Conservation (phyloP, 108 stramenopile species). For the Pseudonitzschia multiseries region DNA sequence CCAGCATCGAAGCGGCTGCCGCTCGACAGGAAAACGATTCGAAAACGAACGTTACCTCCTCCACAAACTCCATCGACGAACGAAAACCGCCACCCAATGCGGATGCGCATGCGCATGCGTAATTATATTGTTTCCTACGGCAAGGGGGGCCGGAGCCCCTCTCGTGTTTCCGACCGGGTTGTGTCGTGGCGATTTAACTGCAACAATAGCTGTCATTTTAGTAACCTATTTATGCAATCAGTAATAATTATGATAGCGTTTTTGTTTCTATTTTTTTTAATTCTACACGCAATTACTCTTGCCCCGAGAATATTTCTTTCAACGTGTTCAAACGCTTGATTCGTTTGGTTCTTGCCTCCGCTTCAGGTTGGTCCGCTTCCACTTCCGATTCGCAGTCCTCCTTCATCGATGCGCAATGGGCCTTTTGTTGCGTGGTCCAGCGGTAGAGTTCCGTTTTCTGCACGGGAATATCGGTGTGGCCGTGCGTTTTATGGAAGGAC, state of each 20-base stretch:
- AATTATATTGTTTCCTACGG: background rate
- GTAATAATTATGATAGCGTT: too few species aligned
- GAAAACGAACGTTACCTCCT: background rate
- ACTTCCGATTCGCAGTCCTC: background rate
- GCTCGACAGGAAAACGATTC: conserved; percentile 3
- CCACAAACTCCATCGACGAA: background rate
- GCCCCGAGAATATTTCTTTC: background rate
- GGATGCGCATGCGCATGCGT: background rate
- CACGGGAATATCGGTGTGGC: conserved; percentile 22
- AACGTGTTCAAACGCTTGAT: background rate
- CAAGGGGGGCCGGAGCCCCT: background rate
- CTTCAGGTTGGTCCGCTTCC: too few species aligned
- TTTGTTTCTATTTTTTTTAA: too few species aligned
- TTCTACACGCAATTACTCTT: too few species aligned
- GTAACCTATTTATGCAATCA: too few species aligned
- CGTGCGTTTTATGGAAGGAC: conserved; percentile 26
- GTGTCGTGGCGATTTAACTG: too few species aligned
- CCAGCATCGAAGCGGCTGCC: conserved; percentile 52
- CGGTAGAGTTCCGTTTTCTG: conserved; percentile 27
- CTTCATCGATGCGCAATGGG: background rate
- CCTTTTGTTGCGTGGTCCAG: conserved; percentile 31
- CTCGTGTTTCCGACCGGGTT: too few species aligned
- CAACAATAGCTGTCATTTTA: too few species aligned
- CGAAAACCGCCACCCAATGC: background rate
- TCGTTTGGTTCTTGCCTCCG: background rate